phyloP scores from a whole-genome alignment of 2,329 filamentous ascomycete species.

The Periconia macrospinosa region DNA sequence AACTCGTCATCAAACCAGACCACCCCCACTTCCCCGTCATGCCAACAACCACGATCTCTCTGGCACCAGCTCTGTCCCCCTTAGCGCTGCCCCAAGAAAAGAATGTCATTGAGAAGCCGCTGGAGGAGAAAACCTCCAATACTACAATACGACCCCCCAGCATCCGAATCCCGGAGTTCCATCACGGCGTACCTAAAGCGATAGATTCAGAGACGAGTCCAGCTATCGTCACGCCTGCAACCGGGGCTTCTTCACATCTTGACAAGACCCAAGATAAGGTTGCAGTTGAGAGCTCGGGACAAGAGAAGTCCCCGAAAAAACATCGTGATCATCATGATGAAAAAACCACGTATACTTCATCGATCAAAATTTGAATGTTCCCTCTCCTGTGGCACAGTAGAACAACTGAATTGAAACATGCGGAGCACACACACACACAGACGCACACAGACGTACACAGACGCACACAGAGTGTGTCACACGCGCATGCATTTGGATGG shows the following conservation, averaged over 20 bases:
- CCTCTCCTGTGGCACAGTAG: no score
- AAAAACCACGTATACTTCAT: background rate
- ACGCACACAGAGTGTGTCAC: no score
- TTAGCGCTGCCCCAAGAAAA: background rate
- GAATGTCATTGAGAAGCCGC: constrained; percentile 13
- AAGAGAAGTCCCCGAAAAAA: background rate
- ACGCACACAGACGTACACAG: no score
- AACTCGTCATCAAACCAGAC: constrained; percentile 16
- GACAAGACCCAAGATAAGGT: background rate
- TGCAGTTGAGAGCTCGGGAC: no score
- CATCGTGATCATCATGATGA: background rate
- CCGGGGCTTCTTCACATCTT: background rate
- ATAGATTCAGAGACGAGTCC: constrained; percentile 10
- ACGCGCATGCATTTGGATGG: no score
- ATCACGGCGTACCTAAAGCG: constrained; percentile 19
- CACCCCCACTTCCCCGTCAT: constrained; percentile 1
- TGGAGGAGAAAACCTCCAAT: constrained; percentile 35
- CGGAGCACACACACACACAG: no score
- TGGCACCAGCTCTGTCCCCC: background rate
- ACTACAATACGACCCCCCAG: constrained; percentile 35
- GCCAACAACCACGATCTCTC: constrained; percentile 5
- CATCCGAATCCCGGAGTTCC: constrained; percentile 24
- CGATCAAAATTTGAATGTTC: background rate
- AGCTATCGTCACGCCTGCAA: background rate
- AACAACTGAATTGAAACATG: no score